phyloP scores from a whole-genome alignment of 129 eudicot species.

The Gnaphalium uliginosum region DNA sequence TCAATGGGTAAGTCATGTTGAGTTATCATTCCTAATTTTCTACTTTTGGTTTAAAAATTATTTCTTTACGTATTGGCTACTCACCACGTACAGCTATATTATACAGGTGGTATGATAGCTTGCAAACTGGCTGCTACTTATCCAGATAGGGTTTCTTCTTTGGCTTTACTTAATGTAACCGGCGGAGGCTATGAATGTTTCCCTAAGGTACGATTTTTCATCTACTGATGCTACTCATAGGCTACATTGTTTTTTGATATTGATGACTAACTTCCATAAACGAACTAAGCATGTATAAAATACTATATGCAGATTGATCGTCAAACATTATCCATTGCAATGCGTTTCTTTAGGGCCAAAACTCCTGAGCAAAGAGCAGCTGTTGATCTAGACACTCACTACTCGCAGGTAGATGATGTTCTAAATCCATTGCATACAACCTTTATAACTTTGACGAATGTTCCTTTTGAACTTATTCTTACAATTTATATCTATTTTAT shows the following conservation, averaged over 20 bases:
- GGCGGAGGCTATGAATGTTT: conserved; percentile 95
- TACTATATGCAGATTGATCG: conserved; percentile 54
- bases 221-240: not conserved
- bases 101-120: conserved; percentile 91
- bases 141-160: conserved; percentile 71
- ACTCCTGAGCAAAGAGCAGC: conserved; percentile 98
- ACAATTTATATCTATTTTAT: too few relatives aligned
- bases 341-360: conserved; percentile 89
- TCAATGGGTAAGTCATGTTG: conserved; percentile 81
- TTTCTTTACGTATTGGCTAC: too few relatives aligned
- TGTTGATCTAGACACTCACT: conserved; percentile 96
- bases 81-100: not conserved
- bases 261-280: not conserved
- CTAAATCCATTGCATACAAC: too few relatives aligned
- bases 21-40: not conserved
- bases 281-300: too few relatives aligned
- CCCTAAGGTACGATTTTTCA: conserved; percentile 66
- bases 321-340: conserved; percentile 68
- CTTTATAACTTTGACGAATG: too few relatives aligned
- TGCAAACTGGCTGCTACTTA: conserved; percentile 82
- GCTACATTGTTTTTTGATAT: not conserved
- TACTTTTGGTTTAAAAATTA: too few relatives aligned
- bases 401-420: conserved; percentile 54
- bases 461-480: too few relatives aligned
- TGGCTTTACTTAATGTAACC: conserved; percentile 87